Conservation (phyloP, 768 basidiomycete species). For the Gloeopeniophorella convolvens region DNA sequence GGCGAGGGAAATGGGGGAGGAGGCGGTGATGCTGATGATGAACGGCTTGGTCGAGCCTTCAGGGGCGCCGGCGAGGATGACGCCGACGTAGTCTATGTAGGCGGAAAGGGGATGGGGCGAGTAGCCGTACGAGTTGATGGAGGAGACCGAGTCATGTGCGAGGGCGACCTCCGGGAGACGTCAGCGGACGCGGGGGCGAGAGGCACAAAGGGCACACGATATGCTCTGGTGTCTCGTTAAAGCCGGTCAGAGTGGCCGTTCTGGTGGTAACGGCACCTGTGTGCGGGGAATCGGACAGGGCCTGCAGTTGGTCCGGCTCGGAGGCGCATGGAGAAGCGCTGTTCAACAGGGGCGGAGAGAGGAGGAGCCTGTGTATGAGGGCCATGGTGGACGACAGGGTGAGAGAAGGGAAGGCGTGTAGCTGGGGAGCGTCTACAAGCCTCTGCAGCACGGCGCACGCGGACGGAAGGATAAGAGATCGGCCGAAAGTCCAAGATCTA, state of each 20-base stretch:
- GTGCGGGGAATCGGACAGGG: constrained; percentile 55
- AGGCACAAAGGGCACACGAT: constrained; percentile 37
- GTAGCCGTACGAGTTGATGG: constrained; percentile 84
- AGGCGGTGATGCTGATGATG: constrained; percentile 74
- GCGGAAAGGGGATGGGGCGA: constrained; percentile 65
- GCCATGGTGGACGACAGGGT: constrained; percentile 38
- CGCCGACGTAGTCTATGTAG: constrained; percentile 59
- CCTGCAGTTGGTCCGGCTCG: constrained; percentile 52
- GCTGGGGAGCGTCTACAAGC: not conserved
- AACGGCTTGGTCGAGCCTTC: constrained; percentile 46
- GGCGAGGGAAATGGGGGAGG: constrained; percentile 42
- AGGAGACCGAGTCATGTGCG: constrained; percentile 41
- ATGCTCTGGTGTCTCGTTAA: constrained; percentile 55
- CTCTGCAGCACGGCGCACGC: not conserved
- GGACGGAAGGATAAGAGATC: constrained; percentile 4
- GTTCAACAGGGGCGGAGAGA: constrained; percentile 67
- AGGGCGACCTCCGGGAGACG: constrained; percentile 52
- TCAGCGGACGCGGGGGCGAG: not conserved
- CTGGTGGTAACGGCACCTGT: constrained; percentile 81
- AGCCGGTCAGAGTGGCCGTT: constrained; percentile 67
- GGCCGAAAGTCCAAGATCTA: not conserved
- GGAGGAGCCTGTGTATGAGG: constrained; percentile 44
- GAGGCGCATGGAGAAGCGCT: constrained; percentile 81
- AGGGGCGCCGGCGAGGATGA: constrained; percentile 37
- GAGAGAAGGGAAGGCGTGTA: not conserved